Conservation (phyloP, 768 basidiomycete species). For the Leccinum pellstonianum region DNA sequence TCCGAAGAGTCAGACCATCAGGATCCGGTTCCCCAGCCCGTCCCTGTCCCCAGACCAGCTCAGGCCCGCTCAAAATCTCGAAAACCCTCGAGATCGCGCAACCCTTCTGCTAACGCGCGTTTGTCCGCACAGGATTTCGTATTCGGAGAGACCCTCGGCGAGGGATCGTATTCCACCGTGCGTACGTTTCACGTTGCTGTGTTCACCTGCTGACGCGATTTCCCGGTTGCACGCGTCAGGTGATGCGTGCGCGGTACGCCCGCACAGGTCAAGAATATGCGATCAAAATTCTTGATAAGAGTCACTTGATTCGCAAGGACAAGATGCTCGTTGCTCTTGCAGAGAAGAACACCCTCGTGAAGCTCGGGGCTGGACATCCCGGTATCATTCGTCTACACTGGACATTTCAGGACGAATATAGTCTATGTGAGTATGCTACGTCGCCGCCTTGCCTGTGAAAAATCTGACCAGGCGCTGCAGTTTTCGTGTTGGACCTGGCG, state of each 20-base stretch:
- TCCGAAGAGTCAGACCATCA: conserved; percentile 27
- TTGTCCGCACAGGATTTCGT: conserved; percentile 62
- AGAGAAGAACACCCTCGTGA: conserved; percentile 76
- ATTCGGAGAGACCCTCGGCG: conserved; percentile 72
- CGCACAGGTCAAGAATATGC: conserved; percentile 66
- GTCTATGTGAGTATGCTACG: conserved; percentile 62
- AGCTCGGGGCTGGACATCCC: conserved; percentile 65
- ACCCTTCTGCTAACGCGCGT: conserved; percentile 46
- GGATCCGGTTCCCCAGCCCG: conserved; percentile 13
- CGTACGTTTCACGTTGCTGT: conserved; percentile 29
- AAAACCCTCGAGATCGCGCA: conserved; percentile 41
- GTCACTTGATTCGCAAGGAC: conserved; percentile 73
- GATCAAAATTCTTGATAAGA: conserved; percentile 82
- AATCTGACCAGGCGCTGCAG: conserved; percentile 37
- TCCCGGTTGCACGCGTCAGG: conserved; percentile 39
- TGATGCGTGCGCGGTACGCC: conserved; percentile 52
- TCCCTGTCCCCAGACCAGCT: conserved; percentile 3
- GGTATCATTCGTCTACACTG: conserved; percentile 80
- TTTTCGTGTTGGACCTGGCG: conserved; percentile 77
- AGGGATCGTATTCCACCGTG: conserved; percentile 82
- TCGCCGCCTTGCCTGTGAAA: not conserved
- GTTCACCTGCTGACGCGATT: conserved; percentile 5
- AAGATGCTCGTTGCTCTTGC: conserved; percentile 75
- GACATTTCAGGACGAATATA: conserved; percentile 83
- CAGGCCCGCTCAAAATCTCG: conserved; percentile 41